Conservation (phyloP, 208 protist genomes). For the Acanthamoeba triangularis region DNA sequence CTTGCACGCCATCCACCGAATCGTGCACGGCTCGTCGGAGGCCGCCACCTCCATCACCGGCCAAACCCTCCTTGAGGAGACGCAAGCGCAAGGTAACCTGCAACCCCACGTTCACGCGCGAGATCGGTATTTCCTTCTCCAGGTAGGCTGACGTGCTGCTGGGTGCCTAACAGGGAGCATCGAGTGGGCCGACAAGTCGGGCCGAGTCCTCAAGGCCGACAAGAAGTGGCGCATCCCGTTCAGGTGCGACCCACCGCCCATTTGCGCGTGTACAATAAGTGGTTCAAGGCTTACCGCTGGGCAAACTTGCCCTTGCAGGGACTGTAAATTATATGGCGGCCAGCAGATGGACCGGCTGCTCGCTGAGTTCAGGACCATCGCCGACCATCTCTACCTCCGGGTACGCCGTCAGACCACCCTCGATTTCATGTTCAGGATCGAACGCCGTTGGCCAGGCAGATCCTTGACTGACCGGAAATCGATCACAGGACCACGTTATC, state of each 20-base stretch:
- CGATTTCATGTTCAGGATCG: not conserved
- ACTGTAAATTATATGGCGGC: constrained; percentile 60
- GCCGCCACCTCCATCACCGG: not conserved
- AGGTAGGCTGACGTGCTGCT: not conserved
- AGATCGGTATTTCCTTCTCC: not conserved
- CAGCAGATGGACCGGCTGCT: constrained; percentile 60
- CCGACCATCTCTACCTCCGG: constrained; percentile 49
- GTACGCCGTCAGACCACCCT: not conserved
- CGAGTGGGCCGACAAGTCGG: constrained; percentile 39
- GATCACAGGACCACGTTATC: constrained; percentile 43
- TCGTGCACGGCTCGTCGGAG: constrained; percentile 43
- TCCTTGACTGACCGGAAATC: no score
- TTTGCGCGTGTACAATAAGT: not conserved
- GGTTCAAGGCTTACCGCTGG: no score
- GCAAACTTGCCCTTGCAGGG: not conserved
- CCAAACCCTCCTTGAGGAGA: constrained; percentile 50
- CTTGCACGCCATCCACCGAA: not conserved
- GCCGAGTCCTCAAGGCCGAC: constrained; percentile 27
- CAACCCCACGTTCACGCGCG: not conserved
- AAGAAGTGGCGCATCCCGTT: constrained; percentile 25
- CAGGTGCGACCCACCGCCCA: not conserved
- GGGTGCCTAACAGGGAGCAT: not conserved
- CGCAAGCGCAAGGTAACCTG: not conserved
- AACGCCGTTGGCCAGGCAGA: no score
- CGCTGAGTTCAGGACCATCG: constrained; percentile 32